Evolutionary conservation across 148 eudicot species (phyloP).

Genomic region (Silene uniflora): DNA sequence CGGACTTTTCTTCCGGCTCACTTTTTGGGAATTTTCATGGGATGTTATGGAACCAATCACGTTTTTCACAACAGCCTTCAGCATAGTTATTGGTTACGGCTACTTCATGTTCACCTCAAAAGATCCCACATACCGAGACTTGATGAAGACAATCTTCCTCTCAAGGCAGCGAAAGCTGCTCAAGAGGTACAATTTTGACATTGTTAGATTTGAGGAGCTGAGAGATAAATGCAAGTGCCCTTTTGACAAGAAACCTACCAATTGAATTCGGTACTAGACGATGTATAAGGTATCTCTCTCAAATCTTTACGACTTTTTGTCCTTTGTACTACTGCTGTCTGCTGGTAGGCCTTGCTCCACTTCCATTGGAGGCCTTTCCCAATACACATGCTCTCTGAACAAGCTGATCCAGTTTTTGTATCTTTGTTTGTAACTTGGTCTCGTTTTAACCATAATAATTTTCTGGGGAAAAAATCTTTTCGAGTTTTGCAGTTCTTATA

Average conservation of each 20-base stretch:
- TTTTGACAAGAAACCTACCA: conserved; percentile 37
- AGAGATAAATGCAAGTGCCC: conserved; percentile 53
- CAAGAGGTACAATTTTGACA: conserved; percentile 62
- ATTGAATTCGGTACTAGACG: conserved; percentile 36
- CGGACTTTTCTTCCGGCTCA: conserved; percentile 80
- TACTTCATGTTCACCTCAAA: conserved; percentile 80
- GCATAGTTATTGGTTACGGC: conserved; percentile 70
- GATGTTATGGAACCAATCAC: conserved; percentile 97
- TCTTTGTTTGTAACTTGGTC: too few relatives aligned
- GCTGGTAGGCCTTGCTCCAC: too few relatives aligned
- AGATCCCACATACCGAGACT: conserved; percentile 79
- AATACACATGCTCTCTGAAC: too few relatives aligned
- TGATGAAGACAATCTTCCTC: conserved; percentile 72
- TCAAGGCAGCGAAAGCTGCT: conserved; percentile 84
- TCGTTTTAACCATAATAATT: too few relatives aligned
- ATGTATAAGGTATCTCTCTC: conserved; percentile 31
- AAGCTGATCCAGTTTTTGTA: too few relatives aligned
- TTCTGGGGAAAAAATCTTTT: too few relatives aligned
- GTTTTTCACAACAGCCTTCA: conserved; percentile 66
- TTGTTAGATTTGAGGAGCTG: conserved; percentile 54
- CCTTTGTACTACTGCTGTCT: too few relatives aligned
- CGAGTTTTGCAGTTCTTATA: too few relatives aligned
- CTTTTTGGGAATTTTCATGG: conserved; percentile 99
- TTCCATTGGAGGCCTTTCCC: too few relatives aligned
- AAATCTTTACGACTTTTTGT: too few relatives aligned